Evolutionary conservation across 495 filamentous ascomycete genomes (phyloP), one percentile per base, ranked within the genome.

Genomic region (Lindgomyces ingoldianus): DNA sequence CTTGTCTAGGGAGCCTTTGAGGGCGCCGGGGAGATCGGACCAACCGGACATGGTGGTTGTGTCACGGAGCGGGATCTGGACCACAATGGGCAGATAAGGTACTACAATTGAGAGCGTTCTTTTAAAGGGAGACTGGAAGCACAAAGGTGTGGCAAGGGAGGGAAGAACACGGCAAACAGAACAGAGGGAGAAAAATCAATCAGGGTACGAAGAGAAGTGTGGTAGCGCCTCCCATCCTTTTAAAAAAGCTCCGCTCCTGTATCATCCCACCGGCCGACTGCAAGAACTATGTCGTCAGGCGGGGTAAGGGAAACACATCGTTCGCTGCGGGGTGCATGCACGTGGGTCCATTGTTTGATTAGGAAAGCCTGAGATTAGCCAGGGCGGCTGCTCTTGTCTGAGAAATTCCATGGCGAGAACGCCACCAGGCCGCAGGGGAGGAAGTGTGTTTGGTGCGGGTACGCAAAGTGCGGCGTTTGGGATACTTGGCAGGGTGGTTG

Each of bases 1-100:
- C 49, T 59, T 65, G 33, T 55, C 56, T 25, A 60, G 48, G 62
- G 48, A 55, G 8, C 56, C 56, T 45, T 65, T 53, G 36, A 65
- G 62, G 1, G 62, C 62, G 1, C n/a, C 39, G 16, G 62, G 62
- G 18, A 65, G 55, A 25, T 65, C 62, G 26, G 62, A 65, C 62
- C 62, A 65, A 44, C 55, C 41, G 47, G 62, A 46, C 62, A 65
- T 65, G 22, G 47, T 65, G 55, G n/a, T n/a, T n/a, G 3, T 29
- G 18, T 9, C 54, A 50, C 49, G 52, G 30, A 19, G 10, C 26
- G 22, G 25, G 25, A 25, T 52, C 8, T 22, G 12, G 12, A 30
- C 8, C 4, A 16, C 48, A 52, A 52, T 6, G 12, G 26, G 4
- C 21, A 27, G 26, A 22, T 25, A 9, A 22, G 12, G 22, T 9